These are phyloP conservation scores for Colletotrichum viniferum DNA, from an alignment of 2,329 filamentous ascomycete species.

Conservation along the genomic window DNA sequence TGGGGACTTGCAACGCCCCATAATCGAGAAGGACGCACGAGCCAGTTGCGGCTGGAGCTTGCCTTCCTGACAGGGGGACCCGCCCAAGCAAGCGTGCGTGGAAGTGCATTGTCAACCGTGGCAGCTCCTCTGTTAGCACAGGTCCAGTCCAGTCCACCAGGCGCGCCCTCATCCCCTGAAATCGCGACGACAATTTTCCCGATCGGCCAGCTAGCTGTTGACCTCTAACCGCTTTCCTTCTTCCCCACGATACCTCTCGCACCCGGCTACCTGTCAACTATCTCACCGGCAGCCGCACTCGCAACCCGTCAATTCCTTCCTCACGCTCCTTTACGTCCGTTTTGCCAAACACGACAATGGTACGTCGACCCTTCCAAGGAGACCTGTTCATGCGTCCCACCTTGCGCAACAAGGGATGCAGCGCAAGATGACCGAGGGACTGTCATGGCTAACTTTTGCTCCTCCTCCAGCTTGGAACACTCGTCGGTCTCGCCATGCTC, in stretches of 20 bases:
- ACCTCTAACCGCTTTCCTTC: background rate
- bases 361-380: conserved; percentile 17
- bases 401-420: conserved; percentile 6
- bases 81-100: background rate
- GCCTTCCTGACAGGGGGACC: background rate
- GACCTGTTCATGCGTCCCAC: background rate
- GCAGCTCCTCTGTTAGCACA: conserved; percentile 11
- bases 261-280: background rate
- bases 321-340: conserved; percentile 10
- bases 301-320: background rate
- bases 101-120: conserved; percentile 12
- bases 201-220: conserved; percentile 5
- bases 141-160: background rate
- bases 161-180: conserved; percentile 20
- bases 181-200: conserved; percentile 22
- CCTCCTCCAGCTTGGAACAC: conserved; percentile 82
- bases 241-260: background rate
- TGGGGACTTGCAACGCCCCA: background rate
- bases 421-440: background rate
- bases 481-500: conserved; percentile 71
- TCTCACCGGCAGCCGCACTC: background rate
- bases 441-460: background rate
- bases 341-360: conserved; percentile 30
- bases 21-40: background rate
- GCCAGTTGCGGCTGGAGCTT: conserved; percentile 14